Conservation (phyloP, 352 stramenopile species). For the Globisporangium echinulatum region DNA sequence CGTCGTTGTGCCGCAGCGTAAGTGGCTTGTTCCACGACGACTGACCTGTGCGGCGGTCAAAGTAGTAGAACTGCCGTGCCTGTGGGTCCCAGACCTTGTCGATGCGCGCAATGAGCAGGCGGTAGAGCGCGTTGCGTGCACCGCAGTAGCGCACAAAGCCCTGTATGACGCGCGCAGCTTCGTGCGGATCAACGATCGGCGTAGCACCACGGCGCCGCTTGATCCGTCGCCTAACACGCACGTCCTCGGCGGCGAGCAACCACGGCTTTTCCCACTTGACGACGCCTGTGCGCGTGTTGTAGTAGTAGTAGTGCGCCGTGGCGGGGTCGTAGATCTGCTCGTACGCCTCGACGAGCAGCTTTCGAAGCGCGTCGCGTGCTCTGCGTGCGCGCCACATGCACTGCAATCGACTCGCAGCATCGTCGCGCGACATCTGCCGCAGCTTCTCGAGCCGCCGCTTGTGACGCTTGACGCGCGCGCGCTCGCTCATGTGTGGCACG, state of each 20-base stretch:
- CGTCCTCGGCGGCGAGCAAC: slow-evolving; percentile 35
- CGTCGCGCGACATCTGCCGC: slow-evolving; percentile 41
- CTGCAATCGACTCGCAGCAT: slow-evolving; percentile 52
- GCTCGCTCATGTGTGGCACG: slow-evolving; percentile 37
- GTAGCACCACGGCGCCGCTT: slow-evolving; percentile 34
- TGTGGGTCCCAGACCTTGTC: slow-evolving; percentile 68
- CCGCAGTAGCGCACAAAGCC: slow-evolving; percentile 35
- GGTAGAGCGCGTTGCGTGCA: slow-evolving; percentile 42
- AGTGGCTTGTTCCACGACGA: slow-evolving; percentile 75
- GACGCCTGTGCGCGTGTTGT: slow-evolving; percentile 61
- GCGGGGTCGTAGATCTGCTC: slow-evolving; percentile 70
- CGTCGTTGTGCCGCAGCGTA: slow-evolving; percentile 39
- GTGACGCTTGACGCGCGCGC: slow-evolving; percentile 49
- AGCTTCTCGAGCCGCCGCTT: slow-evolving; percentile 56
- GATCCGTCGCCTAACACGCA: slow-evolving; percentile 29
- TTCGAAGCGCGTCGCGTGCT: slow-evolving; percentile 30
- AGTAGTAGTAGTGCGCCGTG: slow-evolving; percentile 67
- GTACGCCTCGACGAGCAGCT: slow-evolving; percentile 44
- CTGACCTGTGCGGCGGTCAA: slow-evolving; percentile 63
- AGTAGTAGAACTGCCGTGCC: slow-evolving; percentile 74
- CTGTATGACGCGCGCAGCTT: slow-evolving; percentile 35
- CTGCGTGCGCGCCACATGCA: slow-evolving; percentile 33
- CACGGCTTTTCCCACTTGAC: slow-evolving; percentile 62
- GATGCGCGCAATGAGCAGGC: slow-evolving; percentile 37
- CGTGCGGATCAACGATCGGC: slow-evolving; percentile 31